Evolutionary conservation across 805 yeast genomes (phyloP).

Genomic region (Barnettozyma sucrosica): DNA sequence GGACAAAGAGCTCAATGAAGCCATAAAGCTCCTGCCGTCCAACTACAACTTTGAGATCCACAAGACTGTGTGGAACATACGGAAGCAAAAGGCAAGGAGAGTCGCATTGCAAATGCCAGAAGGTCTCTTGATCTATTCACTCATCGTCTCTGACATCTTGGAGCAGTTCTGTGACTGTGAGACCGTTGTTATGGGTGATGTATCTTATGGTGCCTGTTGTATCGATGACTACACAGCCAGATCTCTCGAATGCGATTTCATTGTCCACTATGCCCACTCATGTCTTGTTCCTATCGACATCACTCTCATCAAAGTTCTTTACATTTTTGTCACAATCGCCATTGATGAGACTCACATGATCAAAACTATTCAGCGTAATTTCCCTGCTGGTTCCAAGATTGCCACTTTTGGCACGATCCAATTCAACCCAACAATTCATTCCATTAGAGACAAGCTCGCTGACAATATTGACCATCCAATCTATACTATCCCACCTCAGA

Average conservation of each 20-base stretch:
- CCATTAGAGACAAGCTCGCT: conserved; percentile 56
- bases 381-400: conserved; percentile 53
- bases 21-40: conserved; percentile 74
- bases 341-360: conserved; percentile 80
- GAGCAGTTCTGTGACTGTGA: conserved; percentile 88
- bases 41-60: conserved; percentile 95
- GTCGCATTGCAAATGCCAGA: conserved; percentile 98
- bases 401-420: conserved; percentile 96
- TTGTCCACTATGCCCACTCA: conserved; percentile 95
- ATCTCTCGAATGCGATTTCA: conserved; percentile 87
- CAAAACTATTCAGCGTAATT: conserved; percentile 69
- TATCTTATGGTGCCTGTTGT: conserved; percentile 97
- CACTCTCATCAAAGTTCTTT: conserved; percentile 85
- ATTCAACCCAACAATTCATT: conserved; percentile 90
- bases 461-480: conserved; percentile 42
- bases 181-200: conserved; percentile 96
- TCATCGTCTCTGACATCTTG: conserved; percentile 84
- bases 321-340: conserved; percentile 88
- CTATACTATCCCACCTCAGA: conserved; percentile 79
- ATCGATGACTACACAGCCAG: conserved; percentile 95
- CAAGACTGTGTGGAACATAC: conserved; percentile 91
- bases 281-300: conserved; percentile 94
- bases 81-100: conserved; percentile 64
- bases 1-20: conserved; percentile 77
- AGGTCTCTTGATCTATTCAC: conserved; percentile 82